These are phyloP conservation scores for Cryphonectria naterciae DNA, from an alignment of 2,329 filamentous ascomycete species.

Conservation along the genomic window DNA sequence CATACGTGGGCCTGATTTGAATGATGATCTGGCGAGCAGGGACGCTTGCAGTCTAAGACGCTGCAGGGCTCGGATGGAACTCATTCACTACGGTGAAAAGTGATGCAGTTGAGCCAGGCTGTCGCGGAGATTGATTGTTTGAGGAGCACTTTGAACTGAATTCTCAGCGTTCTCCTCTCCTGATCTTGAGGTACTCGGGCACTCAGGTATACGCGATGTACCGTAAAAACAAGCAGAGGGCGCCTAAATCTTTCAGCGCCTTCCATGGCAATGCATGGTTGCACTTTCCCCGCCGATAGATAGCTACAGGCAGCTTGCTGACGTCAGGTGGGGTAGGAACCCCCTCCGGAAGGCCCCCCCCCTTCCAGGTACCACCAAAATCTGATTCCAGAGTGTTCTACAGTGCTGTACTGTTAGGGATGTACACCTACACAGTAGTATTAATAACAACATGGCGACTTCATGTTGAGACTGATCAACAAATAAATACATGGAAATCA, in stretches of 20 bases:
- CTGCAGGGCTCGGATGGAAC: constrained; percentile 35
- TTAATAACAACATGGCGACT: no score
- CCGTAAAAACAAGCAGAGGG: not conserved
- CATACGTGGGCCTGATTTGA: constrained; percentile 18
- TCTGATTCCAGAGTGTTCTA: not conserved
- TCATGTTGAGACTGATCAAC: no score
- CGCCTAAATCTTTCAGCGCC: not conserved
- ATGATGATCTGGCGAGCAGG: constrained; percentile 33
- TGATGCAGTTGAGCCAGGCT: not conserved
- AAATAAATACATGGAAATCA: no score
- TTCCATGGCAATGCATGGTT: not conserved
- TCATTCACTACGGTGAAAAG: constrained; percentile 33
- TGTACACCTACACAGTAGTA: not conserved
- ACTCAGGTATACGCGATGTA: not conserved
- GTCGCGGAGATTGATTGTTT: not conserved
- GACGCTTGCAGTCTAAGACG: constrained; percentile 36
- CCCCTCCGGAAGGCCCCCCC: not conserved
- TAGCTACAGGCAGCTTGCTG: constrained; percentile 1
- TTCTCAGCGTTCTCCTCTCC: not conserved
- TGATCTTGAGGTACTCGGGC: not conserved
- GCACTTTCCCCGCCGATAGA: constrained; percentile 1
- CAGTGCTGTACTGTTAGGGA: not conserved
- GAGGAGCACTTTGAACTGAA: not conserved
- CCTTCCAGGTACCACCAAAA: not conserved
- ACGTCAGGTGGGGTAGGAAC: not conserved